Evolutionary conservation across 1,284 basidiomycete species (phyloP), one percentile per base, ranked within the genome.

Genomic region (Puccinia hordei): DNA sequence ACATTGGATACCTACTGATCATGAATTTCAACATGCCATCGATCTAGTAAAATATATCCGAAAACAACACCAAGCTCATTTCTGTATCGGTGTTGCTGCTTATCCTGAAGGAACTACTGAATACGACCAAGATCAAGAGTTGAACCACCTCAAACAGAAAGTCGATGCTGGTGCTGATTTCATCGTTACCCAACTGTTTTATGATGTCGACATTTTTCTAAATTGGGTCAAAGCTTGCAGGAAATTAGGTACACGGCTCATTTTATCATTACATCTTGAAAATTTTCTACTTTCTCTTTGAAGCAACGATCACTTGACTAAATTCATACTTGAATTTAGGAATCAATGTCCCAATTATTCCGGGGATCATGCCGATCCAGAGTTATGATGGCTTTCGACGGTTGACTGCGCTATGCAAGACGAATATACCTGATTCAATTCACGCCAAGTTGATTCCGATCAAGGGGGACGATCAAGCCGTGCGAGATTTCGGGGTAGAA

Each of bases 311-410:
- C 35, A 35, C 24, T 22, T 6, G 81, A 10, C 61, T 84, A 82
- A 53, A 57, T 19, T 53, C 35, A 5, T 15, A 22, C 44, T 51
- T 17, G 77, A 59, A 30, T 59, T 24, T 83, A 92, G 96, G 95
- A 44, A 95, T 99, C 84, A 90, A 87, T 0, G 90, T 95, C 17
- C 95, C 96, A 0, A 91, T 99, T 83, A 92, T 99, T 78, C 95
- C 97, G 1, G 94, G 95, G 6, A 90, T 99, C 82, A 98, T 99
- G 95, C 97, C 97, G 0, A 93, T 99, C 81, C 97, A 99, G 85
- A 98, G 93, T 59, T 98, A 95, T 85, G 90, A 92, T 27, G 95
- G 95, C 0, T 99, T 99, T 87, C 88, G 92, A 72, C 91, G 97
- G 75, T 88, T 98, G 82, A 93, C 92, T 55, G 96, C 95, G 84